phyloP scores from a whole-genome alignment of 345 rosid species.

The Capsella bursapastoris region DNA sequence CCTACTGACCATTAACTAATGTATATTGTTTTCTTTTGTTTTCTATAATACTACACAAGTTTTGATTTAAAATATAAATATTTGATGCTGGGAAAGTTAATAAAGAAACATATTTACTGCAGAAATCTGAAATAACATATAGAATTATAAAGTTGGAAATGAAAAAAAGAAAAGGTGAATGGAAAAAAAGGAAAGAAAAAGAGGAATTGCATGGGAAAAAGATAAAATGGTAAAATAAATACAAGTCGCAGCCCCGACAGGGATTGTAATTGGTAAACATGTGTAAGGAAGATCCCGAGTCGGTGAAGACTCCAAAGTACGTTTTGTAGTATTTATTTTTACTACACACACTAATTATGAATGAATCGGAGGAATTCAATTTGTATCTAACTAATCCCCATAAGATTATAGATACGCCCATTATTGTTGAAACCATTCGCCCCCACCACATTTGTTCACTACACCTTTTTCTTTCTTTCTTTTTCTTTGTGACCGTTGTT shows the following conservation, averaged over 20 bases:
- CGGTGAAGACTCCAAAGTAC: constrained; percentile 44
- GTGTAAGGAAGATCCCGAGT: constrained; percentile 44
- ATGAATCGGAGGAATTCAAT: constrained; percentile 26
- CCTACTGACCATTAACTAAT: not conserved
- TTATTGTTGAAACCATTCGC: constrained; percentile 6
- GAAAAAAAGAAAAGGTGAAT: not conserved
- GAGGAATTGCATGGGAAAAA: constrained; percentile 28
- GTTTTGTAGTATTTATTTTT: not conserved
- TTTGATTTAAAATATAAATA: not conserved
- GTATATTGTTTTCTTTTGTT: too few relatives aligned
- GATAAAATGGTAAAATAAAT: not conserved
- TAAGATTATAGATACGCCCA: constrained; percentile 21
- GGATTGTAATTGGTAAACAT: constrained; percentile 33
- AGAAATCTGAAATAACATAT: constrained; percentile 3
- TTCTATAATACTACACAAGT: not conserved
- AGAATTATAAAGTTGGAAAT: not conserved
- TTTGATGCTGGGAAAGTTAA: not conserved
- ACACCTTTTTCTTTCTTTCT: not conserved
- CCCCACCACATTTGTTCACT: not conserved
- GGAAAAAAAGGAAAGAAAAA: constrained; percentile 15
- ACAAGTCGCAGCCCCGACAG: not conserved
- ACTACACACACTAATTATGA: not conserved
- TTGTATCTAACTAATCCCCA: constrained; percentile 32
- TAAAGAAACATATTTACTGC: not conserved
- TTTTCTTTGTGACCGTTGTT: not conserved